Evolutionary conservation across 257 asterid genomes (phyloP).

Genomic region (Solanum sitiens): DNA sequence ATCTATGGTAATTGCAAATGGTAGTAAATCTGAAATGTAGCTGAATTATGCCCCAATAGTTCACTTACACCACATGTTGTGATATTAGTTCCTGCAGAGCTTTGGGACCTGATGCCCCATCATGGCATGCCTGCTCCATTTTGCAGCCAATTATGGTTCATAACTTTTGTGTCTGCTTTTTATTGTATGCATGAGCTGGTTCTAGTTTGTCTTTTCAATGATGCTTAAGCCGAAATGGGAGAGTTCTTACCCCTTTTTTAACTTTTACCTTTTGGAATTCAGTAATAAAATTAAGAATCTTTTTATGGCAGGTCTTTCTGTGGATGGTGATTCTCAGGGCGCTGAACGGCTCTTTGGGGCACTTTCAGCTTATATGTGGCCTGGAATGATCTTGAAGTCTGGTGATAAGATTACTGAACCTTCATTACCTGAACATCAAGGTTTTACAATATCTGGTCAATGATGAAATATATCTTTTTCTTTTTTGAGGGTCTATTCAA

Average conservation of each 20-base stretch:
- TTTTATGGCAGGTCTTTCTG: conserved; percentile 27
- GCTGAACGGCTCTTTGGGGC: conserved; percentile 82
- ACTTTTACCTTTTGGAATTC: background rate
- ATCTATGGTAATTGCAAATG: background rate
- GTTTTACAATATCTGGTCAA: conserved; percentile 13
- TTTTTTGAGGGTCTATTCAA: background rate
- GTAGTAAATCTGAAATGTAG: background rate
- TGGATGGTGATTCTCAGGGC: conserved; percentile 90
- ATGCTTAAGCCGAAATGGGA: background rate
- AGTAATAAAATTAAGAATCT: background rate
- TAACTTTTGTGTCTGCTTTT: background rate
- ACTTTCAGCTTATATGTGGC: conserved; percentile 95
- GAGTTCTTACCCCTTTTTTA: background rate
- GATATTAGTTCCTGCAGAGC: background rate
- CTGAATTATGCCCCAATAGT: background rate
- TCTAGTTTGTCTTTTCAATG: background rate
- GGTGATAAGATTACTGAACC: conserved; percentile 80
- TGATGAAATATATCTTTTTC: background rate
- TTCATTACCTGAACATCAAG: conserved; percentile 66
- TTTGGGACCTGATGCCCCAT: background rate
- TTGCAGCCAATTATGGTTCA: background rate
- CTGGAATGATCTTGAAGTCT: conserved; percentile 89
- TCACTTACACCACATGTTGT: background rate
- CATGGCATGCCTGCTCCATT: background rate
- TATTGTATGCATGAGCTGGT: background rate